Percentiles rank a stretch among this genome's conserved stretches.
Evolutionary conservation across 129 eudicot species (phyloP).

Genomic region (carrot (Daucus carota)): DH1_v3.0 NC_030388.2:13654001-13654500

Average conservation of each 20-base stretch:
- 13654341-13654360: neutral
- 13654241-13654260: neutral
- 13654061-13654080: slow-evolving; percentile 1
- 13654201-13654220: neutral
- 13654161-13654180: too few species aligned
- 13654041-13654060: slow-evolving; percentile 60
- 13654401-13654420: too few species aligned
- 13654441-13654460: too few species aligned
- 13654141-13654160: too few species aligned
- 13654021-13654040: slow-evolving; percentile 83
- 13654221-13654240: neutral
- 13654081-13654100: neutral
- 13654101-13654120: neutral
- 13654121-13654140: neutral
- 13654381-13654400: neutral
- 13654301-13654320: neutral
- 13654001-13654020: slow-evolving; percentile 52
- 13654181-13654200: too few species aligned
- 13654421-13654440: too few species aligned
- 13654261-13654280: neutral
- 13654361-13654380: neutral
- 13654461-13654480: too few species aligned
- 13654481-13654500: too few species aligned
- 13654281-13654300: neutral
- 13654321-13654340: neutral